A percentile compares a stretch with the other conserved stretches of the same genome.
phyloP scores from a whole-genome alignment of 75 land plant genomes.

The Pinus albicaulis region DNA sequence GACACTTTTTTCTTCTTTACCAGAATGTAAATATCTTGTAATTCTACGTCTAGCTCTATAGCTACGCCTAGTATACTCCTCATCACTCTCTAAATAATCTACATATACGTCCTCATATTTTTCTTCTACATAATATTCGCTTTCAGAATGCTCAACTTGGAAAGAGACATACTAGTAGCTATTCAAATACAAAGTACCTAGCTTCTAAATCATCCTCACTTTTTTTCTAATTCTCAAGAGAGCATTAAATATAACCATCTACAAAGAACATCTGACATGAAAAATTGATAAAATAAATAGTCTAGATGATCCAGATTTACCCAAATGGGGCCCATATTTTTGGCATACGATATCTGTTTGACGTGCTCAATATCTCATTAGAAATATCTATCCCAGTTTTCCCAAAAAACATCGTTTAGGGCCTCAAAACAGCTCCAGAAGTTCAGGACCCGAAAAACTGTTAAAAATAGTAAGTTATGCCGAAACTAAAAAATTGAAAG shows the following conservation, averaged over 20 bases:
- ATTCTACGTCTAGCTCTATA: conserved; percentile 27
- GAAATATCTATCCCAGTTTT: no score
- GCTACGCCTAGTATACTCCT: conserved; percentile 23
- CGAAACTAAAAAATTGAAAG: no score
- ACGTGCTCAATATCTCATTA: no score
- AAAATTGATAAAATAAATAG: no score
- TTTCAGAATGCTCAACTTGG: conserved; percentile 19
- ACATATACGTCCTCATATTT: conserved; percentile 59
- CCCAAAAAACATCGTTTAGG: no score
- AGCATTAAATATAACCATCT: neutral
- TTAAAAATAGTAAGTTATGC: no score
- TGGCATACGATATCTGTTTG: no score
- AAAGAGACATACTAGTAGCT: neutral
- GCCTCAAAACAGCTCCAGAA: no score
- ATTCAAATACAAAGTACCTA: neutral
- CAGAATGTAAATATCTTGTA: conserved; percentile 29
- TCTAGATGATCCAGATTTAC: no score
- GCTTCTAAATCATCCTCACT: neutral
- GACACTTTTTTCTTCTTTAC: conserved; percentile 25
- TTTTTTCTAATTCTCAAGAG: neutral
- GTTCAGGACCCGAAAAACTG: no score
- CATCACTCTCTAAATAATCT: conserved; percentile 69
- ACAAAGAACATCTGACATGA: neutral
- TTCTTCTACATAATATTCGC: conserved; percentile 68
- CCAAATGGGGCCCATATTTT: no score